Base-by-base conservation (phyloP, 2,329 filamentous ascomycete species). In the Cladosporium oxysporum region DNA sequence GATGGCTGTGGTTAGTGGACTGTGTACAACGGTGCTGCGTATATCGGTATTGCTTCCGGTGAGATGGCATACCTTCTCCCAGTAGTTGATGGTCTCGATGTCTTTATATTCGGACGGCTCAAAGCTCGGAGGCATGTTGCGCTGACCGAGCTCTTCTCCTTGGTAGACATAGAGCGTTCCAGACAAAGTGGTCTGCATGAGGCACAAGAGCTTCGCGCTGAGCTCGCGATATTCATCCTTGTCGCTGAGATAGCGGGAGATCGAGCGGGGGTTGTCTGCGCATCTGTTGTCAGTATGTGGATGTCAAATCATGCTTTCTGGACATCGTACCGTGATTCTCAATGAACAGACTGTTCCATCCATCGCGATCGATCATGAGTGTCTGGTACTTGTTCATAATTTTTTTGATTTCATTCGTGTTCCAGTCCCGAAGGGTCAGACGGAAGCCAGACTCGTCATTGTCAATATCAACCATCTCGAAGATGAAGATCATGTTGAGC, bases 71-170 rank as follows among this genome's bases (percentile, higher is more conserved):
- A 59, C 62, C 47, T 77, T 76, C 59, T 81, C 80, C 83, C 82
- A 87, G 72, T 85, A 86, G 69, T 87, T 88, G 41, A 83, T 77
- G 21, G 82, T 83, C 64, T 88, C 85, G 29, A 84, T 77, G 66
- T 84, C 83, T 66, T 81, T 83, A 76, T 82, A 84, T 67, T 84
- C 82, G 70, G 55, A 62, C 2, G 81, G 78, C 16, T 74, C 74
- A 79, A 80, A 83, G 1, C 73, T 74, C 1, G 73, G 70, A 8
- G 81, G 80, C 44, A 82, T 76, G 67, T 85, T 84, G n/a, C 75
- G 75, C 80, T 84, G 83, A 57, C 81, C 82, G 11, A 84, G 72
- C 69, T 84, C 82, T 69, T 84, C 80, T 59, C 82, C 83, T 66
- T 84, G 82, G 69, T 83, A 84, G 60, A 84, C 79, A 69, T 82